A percentile compares a stretch with the other conserved stretches of the same genome.
phyloP scores from a whole-genome alignment of 2,329 filamentous ascomycete species.

The Escovopsis sp. region DNA sequence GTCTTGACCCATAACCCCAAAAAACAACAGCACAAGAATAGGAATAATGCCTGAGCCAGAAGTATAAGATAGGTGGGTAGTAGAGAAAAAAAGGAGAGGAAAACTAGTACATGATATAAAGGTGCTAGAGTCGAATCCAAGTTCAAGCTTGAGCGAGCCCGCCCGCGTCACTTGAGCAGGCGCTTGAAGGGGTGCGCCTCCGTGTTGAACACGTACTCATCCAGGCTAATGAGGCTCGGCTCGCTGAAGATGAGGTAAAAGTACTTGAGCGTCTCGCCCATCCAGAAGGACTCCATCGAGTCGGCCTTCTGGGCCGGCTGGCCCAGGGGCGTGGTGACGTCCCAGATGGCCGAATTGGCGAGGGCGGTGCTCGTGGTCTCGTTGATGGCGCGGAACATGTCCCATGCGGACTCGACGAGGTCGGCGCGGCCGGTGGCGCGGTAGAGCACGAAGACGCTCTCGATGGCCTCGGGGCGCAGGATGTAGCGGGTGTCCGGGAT shows the following conservation, averaged over 20 bases:
- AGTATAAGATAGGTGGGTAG: too few relatives aligned
- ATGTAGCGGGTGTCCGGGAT: conserved; percentile 35
- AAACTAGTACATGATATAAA: conserved; percentile 14
- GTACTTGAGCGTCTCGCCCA: conserved; percentile 62
- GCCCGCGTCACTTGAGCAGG: conserved; percentile 34
- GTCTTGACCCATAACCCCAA: too few relatives aligned
- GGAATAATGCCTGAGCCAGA: neutral
- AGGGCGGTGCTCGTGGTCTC: conserved; percentile 30
- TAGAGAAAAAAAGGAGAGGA: too few relatives aligned
- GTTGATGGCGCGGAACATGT: conserved; percentile 36
- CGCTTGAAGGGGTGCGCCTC: conserved; percentile 33
- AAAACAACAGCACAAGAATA: conserved; percentile 9
- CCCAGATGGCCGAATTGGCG: conserved; percentile 34
- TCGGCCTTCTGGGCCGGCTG: conserved; percentile 30
- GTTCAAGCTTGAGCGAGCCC: neutral
- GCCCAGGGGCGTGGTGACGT: conserved; percentile 16
- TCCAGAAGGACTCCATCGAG: conserved; percentile 57
- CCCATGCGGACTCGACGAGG: conserved; percentile 35
- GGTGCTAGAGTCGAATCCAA: neutral
- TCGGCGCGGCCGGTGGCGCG: conserved; percentile 32
- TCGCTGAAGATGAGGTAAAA: conserved; percentile 61
- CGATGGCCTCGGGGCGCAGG: conserved; percentile 37
- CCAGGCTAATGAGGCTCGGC: conserved; percentile 45
- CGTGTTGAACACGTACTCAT: conserved; percentile 51
- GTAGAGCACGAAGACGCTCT: conserved; percentile 39